A percentile compares a stretch with the other conserved stretches of the same genome.
Evolutionary conservation across 1,139 yeast species (phyloP).

Genomic region (Hyphopichia buzzinii): DNA sequence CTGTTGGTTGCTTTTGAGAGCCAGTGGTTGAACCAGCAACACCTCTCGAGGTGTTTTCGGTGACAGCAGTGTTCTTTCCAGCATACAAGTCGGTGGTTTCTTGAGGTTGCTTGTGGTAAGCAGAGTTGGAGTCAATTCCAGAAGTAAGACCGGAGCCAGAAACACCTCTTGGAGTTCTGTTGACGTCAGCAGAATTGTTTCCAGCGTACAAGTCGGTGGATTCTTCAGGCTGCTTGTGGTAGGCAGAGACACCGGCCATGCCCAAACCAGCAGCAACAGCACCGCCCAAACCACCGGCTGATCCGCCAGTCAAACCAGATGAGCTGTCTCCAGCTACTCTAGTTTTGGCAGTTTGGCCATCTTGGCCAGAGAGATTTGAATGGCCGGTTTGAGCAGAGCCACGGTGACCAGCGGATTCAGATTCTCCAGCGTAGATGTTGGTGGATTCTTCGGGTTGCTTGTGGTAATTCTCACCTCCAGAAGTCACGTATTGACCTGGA

Average conservation of each 20-base stretch:
- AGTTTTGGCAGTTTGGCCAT: too few species aligned
- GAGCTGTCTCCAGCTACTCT: conserved; percentile 9
- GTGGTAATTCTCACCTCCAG: not conserved
- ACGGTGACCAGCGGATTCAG: not conserved
- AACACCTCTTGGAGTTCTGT: too few species aligned
- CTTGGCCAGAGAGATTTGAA: too few species aligned
- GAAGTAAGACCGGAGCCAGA: conserved; percentile 14
- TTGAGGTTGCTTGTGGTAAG: conserved; percentile 2
- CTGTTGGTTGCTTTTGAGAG: conserved; percentile 4
- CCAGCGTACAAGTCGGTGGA: not conserved
- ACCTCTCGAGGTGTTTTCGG: conserved; percentile 7
- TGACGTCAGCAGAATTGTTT: not conserved
- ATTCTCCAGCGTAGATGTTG: not conserved
- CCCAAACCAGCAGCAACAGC: conserved; percentile 11
- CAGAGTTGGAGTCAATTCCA: conserved; percentile 9
- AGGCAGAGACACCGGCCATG: too few species aligned
- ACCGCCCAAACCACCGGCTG: not conserved
- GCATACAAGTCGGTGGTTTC: not conserved
- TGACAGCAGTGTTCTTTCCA: not conserved
- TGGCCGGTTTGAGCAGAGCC: not conserved
- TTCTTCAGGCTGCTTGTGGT: not conserved
- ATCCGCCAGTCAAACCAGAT: too few species aligned
- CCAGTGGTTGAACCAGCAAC: conserved; percentile 1
- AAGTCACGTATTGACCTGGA: not conserved
- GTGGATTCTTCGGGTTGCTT: conserved; percentile 1